phyloP scores from a whole-genome alignment of 495 filamentous ascomycete genomes.

The Daldinia decipiens region DNA sequence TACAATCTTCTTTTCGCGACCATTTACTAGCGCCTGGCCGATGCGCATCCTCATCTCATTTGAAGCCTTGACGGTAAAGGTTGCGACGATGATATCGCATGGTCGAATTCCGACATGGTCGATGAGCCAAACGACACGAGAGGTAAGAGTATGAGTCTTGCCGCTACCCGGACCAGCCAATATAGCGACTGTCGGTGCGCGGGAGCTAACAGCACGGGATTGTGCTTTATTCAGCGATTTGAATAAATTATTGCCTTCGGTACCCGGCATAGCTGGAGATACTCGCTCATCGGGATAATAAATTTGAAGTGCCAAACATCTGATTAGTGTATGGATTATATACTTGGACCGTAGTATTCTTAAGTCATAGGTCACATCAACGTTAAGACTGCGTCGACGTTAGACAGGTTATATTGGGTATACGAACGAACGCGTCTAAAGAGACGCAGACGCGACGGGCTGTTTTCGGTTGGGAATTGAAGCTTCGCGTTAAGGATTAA shows the following conservation, averaged over 20 bases:
- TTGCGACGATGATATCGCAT: slow-evolving; percentile 95
- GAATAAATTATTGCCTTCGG: slow-evolving; percentile 65
- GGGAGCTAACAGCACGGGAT: slow-evolving; percentile 82
- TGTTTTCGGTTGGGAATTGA: slow-evolving; percentile 17
- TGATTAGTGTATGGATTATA: background rate
- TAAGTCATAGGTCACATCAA: background rate
- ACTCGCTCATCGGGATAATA: slow-evolving; percentile 10
- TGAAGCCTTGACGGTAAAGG: slow-evolving; percentile 97
- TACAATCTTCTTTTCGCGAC: slow-evolving; percentile 78
- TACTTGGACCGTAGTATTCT: background rate
- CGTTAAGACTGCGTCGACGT: background rate
- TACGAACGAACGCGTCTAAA: slow-evolving; percentile 17
- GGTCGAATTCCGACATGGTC: slow-evolving; percentile 79
- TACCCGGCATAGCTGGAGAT: slow-evolving; percentile 30
- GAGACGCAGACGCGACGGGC: slow-evolving; percentile 31
- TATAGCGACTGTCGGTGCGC: slow-evolving; percentile 83
- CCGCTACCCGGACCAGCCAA: slow-evolving; percentile 85
- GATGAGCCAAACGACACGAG: slow-evolving; percentile 94
- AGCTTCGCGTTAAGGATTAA: slow-evolving; percentile 1
- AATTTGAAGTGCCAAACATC: background rate
- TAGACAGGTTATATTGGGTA: background rate
- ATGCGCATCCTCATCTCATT: slow-evolving; percentile 95
- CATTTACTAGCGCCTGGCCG: slow-evolving; percentile 78
- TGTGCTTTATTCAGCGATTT: slow-evolving; percentile 86
- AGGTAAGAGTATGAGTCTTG: slow-evolving; percentile 96